Base-by-base conservation (phyloP, 805 yeast species). In the Candida schatavii region DNA sequence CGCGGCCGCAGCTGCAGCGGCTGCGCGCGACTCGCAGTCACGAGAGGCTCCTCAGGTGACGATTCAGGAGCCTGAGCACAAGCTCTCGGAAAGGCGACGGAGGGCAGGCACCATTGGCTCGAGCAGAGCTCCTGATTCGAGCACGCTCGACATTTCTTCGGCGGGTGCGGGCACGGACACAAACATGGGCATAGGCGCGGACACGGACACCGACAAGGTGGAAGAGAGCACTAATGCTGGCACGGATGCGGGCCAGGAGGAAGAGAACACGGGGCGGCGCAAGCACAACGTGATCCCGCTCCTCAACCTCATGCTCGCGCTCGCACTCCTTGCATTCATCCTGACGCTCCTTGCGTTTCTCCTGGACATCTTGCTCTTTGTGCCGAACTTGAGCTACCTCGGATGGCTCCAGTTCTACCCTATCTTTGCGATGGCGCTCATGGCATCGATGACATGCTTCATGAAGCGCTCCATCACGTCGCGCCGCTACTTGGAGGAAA, bases 331-430 rank as follows among this genome's bases (percentile, higher is more conserved):
- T 2, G 71, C 88, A 0, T 88, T 89, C 51, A 56, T 90, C 43
- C 68, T 85, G 32, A 68, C 86, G 1, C 62, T 90, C 37, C 68
- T 91, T 39, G 82, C 90, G 5, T 86, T 91, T 49, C 65, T 90
- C 45, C 88, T 88, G 3, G 98, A 91, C 58, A 77, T 90, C 29
- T 61, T 90, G 31, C 61, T 91, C 39, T 91, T 91, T 53, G 74
- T 83, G 1, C 86, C 90, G 2, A 80, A 81, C 55, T 64, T 91
- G 41, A 74, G 79, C 41, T 89, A 88, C 81, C 76, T 83, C 35
- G 96, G 96, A 20, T 91, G 97, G 97, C 66, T 85, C 39, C 75
- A 86, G 45, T 65, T 90, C 20, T 80, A 79, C 0, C 77, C 91
- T 1, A 78, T 93, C 0, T 75, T 84, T 2, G 59, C 83, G 25